Conservation (phyloP, 2,329 filamentous ascomycete species). For the Aplosporella prunicola region DNA sequence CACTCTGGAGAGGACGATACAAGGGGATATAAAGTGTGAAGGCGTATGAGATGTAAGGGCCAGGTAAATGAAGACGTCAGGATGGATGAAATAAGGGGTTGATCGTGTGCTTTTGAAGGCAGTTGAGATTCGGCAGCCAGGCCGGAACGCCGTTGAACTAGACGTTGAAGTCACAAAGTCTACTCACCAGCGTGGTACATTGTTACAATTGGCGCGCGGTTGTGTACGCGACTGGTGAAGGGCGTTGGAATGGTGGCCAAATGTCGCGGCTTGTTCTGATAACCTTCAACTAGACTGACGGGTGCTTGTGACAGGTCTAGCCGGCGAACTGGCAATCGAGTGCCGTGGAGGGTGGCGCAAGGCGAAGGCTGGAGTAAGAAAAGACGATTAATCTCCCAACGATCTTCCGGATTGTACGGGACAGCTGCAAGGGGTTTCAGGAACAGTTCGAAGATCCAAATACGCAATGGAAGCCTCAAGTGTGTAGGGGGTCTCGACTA, state of each 20-base stretch:
- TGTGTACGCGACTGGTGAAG: constrained; percentile 25
- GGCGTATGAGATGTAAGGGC: constrained; percentile 12
- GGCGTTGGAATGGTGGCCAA: constrained; percentile 25
- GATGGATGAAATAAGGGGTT: constrained; percentile 13
- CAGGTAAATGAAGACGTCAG: not conserved
- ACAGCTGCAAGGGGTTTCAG: constrained; percentile 23
- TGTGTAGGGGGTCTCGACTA: not conserved
- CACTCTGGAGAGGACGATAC: constrained; percentile 9
- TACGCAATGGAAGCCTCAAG: constrained; percentile 13
- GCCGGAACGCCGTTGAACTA: constrained; percentile 7
- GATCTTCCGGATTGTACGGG: constrained; percentile 19
- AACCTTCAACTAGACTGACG: constrained; percentile 12
- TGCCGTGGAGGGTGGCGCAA: constrained; percentile 15
- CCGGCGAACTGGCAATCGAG: not conserved
- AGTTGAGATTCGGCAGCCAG: constrained; percentile 12
- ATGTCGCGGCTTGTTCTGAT: constrained; percentile 10
- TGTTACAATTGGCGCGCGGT: constrained; percentile 20
- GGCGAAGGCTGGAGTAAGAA: constrained; percentile 13
- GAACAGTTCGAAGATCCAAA: constrained; percentile 10
- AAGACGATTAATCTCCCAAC: constrained; percentile 15
- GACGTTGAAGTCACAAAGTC: constrained; percentile 19
- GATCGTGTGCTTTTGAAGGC: constrained; percentile 23
- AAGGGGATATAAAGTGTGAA: constrained; percentile 10
- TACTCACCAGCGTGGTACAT: constrained; percentile 26
- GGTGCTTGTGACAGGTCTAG: constrained; percentile 15